These are phyloP conservation scores for Trametes maxima DNA, from an alignment of 768 basidiomycete genomes.

Conservation along the genomic window DNA sequence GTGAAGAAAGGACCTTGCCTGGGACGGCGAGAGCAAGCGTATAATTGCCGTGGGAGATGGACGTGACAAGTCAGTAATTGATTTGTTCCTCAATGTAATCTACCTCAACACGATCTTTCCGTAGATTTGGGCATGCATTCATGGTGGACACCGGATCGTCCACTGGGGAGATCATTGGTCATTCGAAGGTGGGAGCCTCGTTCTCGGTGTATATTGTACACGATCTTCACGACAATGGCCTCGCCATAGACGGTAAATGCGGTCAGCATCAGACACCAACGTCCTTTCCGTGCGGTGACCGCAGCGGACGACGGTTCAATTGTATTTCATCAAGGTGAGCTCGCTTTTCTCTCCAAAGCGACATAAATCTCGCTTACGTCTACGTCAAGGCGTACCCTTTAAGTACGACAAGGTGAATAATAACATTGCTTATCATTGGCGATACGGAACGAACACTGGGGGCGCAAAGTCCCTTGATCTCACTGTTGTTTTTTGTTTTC, in stretches of 20 bases:
- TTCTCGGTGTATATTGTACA: neutral
- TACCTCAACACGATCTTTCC: neutral
- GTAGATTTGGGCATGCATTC: slow-evolving; percentile 81
- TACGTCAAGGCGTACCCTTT: slow-evolving; percentile 71
- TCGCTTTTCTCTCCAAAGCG: neutral
- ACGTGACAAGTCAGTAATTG: slow-evolving; percentile 68
- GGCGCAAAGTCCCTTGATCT: too few relatives aligned
- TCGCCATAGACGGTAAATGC: slow-evolving; percentile 75
- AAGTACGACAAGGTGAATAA: slow-evolving; percentile 77
- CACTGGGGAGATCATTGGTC: slow-evolving; percentile 86
- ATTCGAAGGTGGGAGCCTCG: slow-evolving; percentile 66
- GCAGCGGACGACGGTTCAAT: slow-evolving; percentile 83
- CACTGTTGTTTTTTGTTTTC: too few relatives aligned
- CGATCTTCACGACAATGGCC: neutral
- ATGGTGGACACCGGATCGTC: slow-evolving; percentile 83
- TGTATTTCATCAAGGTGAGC: slow-evolving; percentile 76
- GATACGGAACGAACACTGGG: too few relatives aligned
- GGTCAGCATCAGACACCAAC: slow-evolving; percentile 82
- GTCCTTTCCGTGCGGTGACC: slow-evolving; percentile 90
- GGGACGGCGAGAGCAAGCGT: slow-evolving; percentile 97
- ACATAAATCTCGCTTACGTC: neutral
- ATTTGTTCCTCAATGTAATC: neutral
- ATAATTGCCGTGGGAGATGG: slow-evolving; percentile 95
- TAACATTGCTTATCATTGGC: too few relatives aligned
- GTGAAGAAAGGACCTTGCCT: slow-evolving; percentile 87